Conservation (phyloP, 306 rosid genomes). For the Dryas octopetala region DNA sequence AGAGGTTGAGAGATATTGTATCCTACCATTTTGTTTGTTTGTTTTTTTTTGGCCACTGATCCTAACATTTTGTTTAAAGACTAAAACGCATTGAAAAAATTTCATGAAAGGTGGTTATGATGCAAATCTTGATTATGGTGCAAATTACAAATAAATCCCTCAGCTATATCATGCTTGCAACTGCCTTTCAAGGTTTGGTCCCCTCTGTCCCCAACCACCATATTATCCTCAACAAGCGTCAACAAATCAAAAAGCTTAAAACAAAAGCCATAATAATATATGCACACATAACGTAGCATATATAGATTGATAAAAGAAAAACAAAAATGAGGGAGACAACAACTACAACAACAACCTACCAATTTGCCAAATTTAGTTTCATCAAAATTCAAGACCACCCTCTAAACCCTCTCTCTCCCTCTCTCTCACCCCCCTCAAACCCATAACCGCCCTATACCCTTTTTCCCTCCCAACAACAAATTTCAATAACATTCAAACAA, state of each 20-base stretch:
- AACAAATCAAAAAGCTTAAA: neutral
- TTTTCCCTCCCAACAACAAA: neutral
- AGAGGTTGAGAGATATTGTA: no score
- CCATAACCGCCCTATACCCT: neutral
- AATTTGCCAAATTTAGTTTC: neutral
- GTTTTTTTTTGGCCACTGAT: no score
- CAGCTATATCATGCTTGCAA: neutral
- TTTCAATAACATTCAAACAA: no score
- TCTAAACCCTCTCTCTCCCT: conserved; percentile 1
- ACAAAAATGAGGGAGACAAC: neutral
- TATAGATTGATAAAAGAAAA: neutral
- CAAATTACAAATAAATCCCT: neutral
- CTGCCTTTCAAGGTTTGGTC: neutral
- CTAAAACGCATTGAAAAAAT: no score
- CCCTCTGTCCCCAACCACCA: neutral
- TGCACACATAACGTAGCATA: neutral
- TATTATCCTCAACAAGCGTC: neutral
- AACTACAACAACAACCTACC: neutral
- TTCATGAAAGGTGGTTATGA: no score
- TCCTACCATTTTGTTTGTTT: no score
- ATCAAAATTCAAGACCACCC: neutral
- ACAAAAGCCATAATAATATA: neutral
- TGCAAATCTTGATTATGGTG: no score
- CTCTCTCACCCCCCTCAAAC: neutral
- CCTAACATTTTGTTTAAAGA: no score